Base-by-base conservation (phyloP, 345 rosid species). In the Firmiana major region DNA sequence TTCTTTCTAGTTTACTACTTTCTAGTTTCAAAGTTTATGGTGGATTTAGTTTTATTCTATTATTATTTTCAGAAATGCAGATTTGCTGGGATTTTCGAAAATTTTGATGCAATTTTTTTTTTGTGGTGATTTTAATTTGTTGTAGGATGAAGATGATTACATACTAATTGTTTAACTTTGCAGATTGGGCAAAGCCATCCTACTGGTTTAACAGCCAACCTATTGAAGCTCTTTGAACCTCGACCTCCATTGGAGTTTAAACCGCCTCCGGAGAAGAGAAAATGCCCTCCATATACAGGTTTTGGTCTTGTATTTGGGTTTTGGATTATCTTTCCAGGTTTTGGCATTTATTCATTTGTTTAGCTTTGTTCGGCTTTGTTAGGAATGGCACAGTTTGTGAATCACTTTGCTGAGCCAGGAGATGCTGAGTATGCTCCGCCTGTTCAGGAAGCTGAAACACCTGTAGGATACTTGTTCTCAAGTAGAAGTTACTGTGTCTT, bases 151-250 rank as follows among this genome's bases (percentile, higher is more conserved):
- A 51, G 62, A 71, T 53, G 36, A 13, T 21, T 12, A 55, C 17
- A 63, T 57, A 26, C 22, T 7, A 57, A 55, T 21, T 73, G 38
- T 22, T 57, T 21, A 58, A 28, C 40, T 60, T 26, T 75, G 85
- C 94, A 96, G 99, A 96, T 96, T 86, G 98, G 98, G 76, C 97
- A 92, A 81, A 93, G 94, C 78, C 99, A 96, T 63, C 99, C 98
- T 0, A 96, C 98, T 42, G 99, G 98, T 64, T 85, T 96, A 80
- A 96, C 99, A 42, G 76, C 89, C 7, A 93, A 87, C 62, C 93
- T 93, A 43, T 78, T 96, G 92, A 96, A 96, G 84, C 93, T 96
- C 16, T 93, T 96, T 81, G 98, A 96, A 87, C 91, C 99, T 74
- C 90, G 97, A 58, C 90, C 90, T 60, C 99, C 99, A 0, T 84